These are phyloP conservation scores for Globisporangium takayamanum DNA, from an alignment of 352 stramenopile species.

Conservation along the genomic window DNA sequence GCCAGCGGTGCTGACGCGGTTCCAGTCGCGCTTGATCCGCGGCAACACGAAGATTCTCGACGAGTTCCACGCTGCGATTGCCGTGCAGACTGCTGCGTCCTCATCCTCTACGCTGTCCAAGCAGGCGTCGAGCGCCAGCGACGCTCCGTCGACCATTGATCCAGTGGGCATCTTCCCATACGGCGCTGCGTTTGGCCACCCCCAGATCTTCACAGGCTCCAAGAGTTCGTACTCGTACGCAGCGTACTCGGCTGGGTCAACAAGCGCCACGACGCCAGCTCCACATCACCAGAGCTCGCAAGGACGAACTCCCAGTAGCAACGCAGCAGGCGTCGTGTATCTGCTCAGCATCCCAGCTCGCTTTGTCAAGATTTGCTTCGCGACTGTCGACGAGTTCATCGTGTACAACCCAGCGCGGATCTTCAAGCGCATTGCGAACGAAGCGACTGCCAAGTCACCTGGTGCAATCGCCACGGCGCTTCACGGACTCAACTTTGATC, in stretches of 20 bases:
- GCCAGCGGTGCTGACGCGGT: constrained; percentile 17
- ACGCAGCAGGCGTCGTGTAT: constrained; percentile 1
- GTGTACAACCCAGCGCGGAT: constrained; percentile 36
- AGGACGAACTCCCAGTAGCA: too few species aligned
- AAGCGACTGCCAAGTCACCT: constrained; percentile 1
- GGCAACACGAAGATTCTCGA: constrained; percentile 5
- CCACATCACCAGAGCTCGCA: neutral
- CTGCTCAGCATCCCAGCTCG: constrained; percentile 26
- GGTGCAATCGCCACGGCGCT: neutral
- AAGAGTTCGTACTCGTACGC: constrained; percentile 36
- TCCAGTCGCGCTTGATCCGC: constrained; percentile 27
- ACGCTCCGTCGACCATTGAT: constrained; percentile 11
- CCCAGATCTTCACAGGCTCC: constrained; percentile 29
- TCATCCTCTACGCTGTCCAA: too few species aligned
- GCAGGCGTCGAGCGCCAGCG: neutral
- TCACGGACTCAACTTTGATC: constrained; percentile 14
- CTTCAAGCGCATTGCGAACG: constrained; percentile 24
- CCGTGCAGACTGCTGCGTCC: too few species aligned
- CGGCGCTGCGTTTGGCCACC: constrained; percentile 32
- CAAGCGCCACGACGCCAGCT: neutral
- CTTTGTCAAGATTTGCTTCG: constrained; percentile 24
- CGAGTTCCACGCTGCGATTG: too few species aligned
- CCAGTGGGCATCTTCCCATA: constrained; percentile 30
- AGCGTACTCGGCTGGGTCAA: constrained; percentile 16
- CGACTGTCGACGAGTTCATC: constrained; percentile 24